Evolutionary conservation across 805 yeast genomes (phyloP).

Genomic region (Wickerhamomyces rabaulensis): DNA sequence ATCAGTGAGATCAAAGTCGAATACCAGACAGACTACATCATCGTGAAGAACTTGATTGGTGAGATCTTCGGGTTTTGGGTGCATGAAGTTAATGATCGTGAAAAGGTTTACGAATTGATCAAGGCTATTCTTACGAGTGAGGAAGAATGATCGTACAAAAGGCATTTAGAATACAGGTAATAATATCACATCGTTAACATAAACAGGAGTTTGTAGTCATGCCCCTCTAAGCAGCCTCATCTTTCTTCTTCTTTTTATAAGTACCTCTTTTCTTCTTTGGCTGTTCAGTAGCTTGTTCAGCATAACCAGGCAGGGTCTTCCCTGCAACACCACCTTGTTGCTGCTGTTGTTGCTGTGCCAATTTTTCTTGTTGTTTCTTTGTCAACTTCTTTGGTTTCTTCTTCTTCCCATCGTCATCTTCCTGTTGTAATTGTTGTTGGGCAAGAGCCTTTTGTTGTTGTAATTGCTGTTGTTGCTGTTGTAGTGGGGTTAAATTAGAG

Average conservation of each 20-base stretch:
- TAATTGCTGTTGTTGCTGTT: slow-evolving; percentile 17
- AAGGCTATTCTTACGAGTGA: slow-evolving; percentile 17
- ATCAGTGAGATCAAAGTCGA: slow-evolving; percentile 57
- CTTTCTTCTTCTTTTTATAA: slow-evolving; percentile 23
- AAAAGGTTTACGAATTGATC: slow-evolving; percentile 45
- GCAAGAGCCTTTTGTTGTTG: slow-evolving; percentile 21
- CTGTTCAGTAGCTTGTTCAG: slow-evolving; percentile 5
- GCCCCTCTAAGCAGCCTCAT: neutral
- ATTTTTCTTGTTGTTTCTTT: slow-evolving; percentile 15
- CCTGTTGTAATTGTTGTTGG: slow-evolving; percentile 25
- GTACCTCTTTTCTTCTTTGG: slow-evolving; percentile 25
- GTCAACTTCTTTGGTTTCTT: slow-evolving; percentile 15
- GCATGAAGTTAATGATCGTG: slow-evolving; percentile 63
- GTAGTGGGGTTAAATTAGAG: slow-evolving; percentile 7
- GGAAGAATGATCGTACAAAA: neutral
- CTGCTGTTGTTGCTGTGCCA: slow-evolving; percentile 5
- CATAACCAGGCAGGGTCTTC: slow-evolving; percentile 22
- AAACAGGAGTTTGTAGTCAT: neutral
- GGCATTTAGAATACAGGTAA: neutral
- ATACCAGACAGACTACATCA: slow-evolving; percentile 62
- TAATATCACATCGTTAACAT: neutral
- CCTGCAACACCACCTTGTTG: slow-evolving; percentile 22
- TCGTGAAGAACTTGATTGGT: slow-evolving; percentile 60
- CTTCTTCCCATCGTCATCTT: slow-evolving; percentile 18
- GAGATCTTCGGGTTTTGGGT: slow-evolving; percentile 79